These are phyloP conservation scores for Prunus yedoensis DNA, from an alignment of 331 rosid species.

Conservation along the genomic window DNA sequence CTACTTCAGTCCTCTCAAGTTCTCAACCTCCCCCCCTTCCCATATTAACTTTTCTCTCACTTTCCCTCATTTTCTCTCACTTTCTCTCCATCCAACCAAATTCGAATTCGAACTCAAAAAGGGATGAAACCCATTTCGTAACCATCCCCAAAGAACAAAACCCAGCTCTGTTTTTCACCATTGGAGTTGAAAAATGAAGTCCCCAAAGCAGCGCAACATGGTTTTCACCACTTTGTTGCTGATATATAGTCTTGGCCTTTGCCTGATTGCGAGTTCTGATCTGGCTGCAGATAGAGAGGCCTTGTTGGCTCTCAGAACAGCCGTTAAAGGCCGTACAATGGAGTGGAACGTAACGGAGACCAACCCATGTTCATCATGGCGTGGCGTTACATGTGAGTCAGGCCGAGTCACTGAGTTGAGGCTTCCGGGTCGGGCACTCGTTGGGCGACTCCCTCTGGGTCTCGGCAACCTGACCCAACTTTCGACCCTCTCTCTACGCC, in stretches of 20 bases:
- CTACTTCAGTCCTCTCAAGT: slow-evolving; percentile 5
- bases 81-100: slow-evolving; percentile 23
- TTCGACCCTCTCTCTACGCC: slow-evolving; percentile 62
- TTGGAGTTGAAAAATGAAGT: neutral
- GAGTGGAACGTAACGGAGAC: slow-evolving; percentile 50
- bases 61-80: slow-evolving; percentile 1
- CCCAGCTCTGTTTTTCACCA: neutral
- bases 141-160: neutral
- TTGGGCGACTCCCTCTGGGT: slow-evolving; percentile 64
- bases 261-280: slow-evolving; percentile 39
- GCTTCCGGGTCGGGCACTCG: slow-evolving; percentile 63
- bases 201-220: neutral
- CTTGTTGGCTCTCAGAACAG: slow-evolving; percentile 44
- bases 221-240: neutral
- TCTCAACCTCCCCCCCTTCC: neutral
- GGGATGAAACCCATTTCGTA: slow-evolving; percentile 22
- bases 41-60: neutral
- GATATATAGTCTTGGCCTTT: neutral
- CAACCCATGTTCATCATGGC: slow-evolving; percentile 60
- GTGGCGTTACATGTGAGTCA: slow-evolving; percentile 55
- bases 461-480: slow-evolving; percentile 74
- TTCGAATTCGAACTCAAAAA: neutral
- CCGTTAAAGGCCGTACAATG: slow-evolving; percentile 55
- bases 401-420: slow-evolving; percentile 56
- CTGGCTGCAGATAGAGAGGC: slow-evolving; percentile 62